These are phyloP conservation scores for Acanthamoeba triangularis DNA, from an alignment of 208 protist genomes.

Conservation along the genomic window DNA sequence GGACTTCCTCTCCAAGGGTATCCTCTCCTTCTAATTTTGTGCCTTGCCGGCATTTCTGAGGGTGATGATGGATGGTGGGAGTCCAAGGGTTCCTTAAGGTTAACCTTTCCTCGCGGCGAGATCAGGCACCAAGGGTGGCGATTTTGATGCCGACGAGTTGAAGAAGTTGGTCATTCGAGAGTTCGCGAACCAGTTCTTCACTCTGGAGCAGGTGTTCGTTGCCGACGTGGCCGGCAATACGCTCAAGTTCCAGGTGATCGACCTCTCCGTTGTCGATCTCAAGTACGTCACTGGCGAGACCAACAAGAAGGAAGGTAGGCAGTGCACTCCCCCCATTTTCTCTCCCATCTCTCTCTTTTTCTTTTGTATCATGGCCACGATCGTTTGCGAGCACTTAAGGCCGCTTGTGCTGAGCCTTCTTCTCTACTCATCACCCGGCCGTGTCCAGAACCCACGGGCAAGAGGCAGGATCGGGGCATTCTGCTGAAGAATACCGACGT, in stretches of 20 bases:
- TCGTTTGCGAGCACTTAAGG: too few relatives aligned
- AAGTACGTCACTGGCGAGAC: slow-evolving; percentile 17
- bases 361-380: too few relatives aligned
- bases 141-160: slow-evolving; percentile 8
- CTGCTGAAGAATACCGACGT: slow-evolving; percentile 53
- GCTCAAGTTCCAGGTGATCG: slow-evolving; percentile 45
- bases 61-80: too few relatives aligned
- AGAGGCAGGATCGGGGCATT: background rate
- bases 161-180: slow-evolving; percentile 11
- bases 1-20: slow-evolving; percentile 30
- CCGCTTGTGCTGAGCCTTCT: too few relatives aligned
- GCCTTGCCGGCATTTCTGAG: background rate
- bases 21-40: background rate
- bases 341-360: too few relatives aligned
- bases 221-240: slow-evolving; percentile 9
- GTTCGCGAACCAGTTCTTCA: slow-evolving; percentile 41
- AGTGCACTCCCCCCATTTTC: background rate
- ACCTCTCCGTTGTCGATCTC: background rate
- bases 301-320: slow-evolving; percentile 4
- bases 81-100: too few relatives aligned
- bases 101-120: too few relatives aligned
- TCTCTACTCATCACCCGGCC: too few relatives aligned
- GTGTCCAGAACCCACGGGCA: background rate
- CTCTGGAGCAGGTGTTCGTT: slow-evolving; percentile 40
- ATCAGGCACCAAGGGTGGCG: slow-evolving; percentile 23